These are phyloP conservation scores for Boechera divaricarpa DNA, from an alignment of 345 rosid species.

Conservation along the genomic window DNA sequence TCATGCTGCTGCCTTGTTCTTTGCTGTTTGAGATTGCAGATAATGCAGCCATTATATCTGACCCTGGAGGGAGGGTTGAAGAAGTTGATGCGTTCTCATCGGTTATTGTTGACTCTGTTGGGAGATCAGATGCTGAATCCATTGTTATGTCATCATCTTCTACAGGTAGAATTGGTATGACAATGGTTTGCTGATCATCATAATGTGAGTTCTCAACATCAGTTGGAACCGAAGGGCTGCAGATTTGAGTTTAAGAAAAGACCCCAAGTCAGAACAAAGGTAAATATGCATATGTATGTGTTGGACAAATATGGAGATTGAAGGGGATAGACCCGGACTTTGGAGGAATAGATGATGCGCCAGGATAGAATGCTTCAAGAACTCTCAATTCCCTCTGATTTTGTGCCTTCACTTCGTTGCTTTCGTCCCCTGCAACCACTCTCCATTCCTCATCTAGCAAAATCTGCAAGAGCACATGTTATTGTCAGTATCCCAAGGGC, in stretches of 20 bases:
- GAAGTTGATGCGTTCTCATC: slow-evolving; percentile 51
- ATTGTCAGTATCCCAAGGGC: neutral
- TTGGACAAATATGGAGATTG: slow-evolving; percentile 1
- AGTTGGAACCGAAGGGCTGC: slow-evolving; percentile 66
- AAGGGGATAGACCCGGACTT: slow-evolving; percentile 54
- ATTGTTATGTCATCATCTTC: slow-evolving; percentile 77
- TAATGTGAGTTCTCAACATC: slow-evolving; percentile 52
- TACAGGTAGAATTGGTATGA: slow-evolving; percentile 75
- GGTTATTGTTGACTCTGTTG: slow-evolving; percentile 34
- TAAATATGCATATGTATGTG: neutral
- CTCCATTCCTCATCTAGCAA: slow-evolving; percentile 62
- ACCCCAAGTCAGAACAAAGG: slow-evolving; percentile 22
- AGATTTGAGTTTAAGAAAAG: slow-evolving; percentile 36
- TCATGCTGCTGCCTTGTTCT: slow-evolving; percentile 62
- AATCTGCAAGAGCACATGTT: slow-evolving; percentile 56
- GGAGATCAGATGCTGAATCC: slow-evolving; percentile 53
- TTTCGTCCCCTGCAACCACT: slow-evolving; percentile 94
- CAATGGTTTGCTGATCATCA: slow-evolving; percentile 55
- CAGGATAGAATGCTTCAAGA: slow-evolving; percentile 96
- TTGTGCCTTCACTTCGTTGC: slow-evolving; percentile 71
- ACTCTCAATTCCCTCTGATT: slow-evolving; percentile 87
- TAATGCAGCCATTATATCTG: slow-evolving; percentile 69
- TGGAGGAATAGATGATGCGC: slow-evolving; percentile 82
- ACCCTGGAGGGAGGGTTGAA: slow-evolving; percentile 49
- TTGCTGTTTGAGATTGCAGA: slow-evolving; percentile 68